Conservation (phyloP, 306 rosid species). For the Urtica urens region DNA sequence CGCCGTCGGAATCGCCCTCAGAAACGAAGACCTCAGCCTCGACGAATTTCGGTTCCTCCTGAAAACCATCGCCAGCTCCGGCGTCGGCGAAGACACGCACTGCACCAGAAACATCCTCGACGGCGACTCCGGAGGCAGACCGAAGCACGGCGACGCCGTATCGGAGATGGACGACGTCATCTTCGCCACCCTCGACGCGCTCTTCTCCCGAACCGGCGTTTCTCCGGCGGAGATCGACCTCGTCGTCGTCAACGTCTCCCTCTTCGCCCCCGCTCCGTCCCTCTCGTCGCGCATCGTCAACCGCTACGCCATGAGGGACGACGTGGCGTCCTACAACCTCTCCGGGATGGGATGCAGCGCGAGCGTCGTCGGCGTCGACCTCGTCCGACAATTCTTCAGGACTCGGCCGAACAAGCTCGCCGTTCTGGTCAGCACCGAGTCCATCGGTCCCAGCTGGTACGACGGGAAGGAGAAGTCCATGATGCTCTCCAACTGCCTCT, state of each 20-base stretch:
- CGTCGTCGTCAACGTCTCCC: constrained; percentile 64
- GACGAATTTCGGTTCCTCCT: constrained; percentile 60
- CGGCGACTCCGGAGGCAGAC: constrained; percentile 35
- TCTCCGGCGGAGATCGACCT: constrained; percentile 55
- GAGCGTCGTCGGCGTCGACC: constrained; percentile 56
- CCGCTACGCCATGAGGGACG: constrained; percentile 77
- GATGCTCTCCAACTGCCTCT: constrained; percentile 78
- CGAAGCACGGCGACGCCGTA: constrained; percentile 27
- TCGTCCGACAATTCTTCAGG: constrained; percentile 60
- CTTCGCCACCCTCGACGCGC: constrained; percentile 53
- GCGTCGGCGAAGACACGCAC: constrained; percentile 66
- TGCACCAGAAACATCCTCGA: constrained; percentile 53
- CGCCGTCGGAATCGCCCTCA: constrained; percentile 24
- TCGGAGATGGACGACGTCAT: constrained; percentile 61
- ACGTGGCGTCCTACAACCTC: constrained; percentile 51
- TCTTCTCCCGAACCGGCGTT: constrained; percentile 34
- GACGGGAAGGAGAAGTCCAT: constrained; percentile 52
- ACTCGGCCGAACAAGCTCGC: constrained; percentile 29
- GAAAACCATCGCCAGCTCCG: constrained; percentile 63
- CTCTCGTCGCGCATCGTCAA: constrained; percentile 59
- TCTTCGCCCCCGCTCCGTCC: constrained; percentile 64
- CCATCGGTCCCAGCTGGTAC: constrained; percentile 71
- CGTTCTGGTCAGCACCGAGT: constrained; percentile 68
- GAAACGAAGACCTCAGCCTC: constrained; percentile 52
- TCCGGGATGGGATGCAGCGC: constrained; percentile 92